Base-by-base conservation (phyloP, 2,329 filamentous ascomycete genomes). In the Sodiomyces alkalinus region DNA sequence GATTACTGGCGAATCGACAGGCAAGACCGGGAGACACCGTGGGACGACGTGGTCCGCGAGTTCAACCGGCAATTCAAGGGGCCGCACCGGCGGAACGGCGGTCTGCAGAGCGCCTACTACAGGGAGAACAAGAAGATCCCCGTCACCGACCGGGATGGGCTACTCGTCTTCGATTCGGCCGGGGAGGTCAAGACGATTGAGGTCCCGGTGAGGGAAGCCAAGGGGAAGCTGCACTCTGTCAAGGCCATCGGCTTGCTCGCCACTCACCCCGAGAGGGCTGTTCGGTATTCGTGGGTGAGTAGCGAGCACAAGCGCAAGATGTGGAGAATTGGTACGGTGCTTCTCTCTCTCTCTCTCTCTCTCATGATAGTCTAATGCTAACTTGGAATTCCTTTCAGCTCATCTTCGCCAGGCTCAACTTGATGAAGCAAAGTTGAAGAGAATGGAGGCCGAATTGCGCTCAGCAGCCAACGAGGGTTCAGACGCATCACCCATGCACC, bases 211-310 rank as follows among this genome's bases (percentile, higher is more conserved):
- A 37, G 48, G 10, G 22, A 43, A 0, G 27, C 27, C 16, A 29
- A 29, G 27, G 27, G 15, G 8, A 14, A 21, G 21, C 27, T 29
- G 15, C 47, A 51, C 27, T 13, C 22, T 9, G 40, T 46, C n/a
- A 34, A 42, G 22, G 32, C 32, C 16, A 49, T 39, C 32, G 37
- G 39, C 12, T 40, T 54, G 17, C 23, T 45, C 6, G 41, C 44
- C 31, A 41, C 51, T 15, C 51, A 42, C 18, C 51, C 51, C 0
- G 51, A 53, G 16, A 40, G 46, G 8, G 49, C 50, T 2, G 38
- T 51, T 31, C 32, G 36, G 7, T 53, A 52, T 29, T 14, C 34
- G 5, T 53, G 51, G 51, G 42, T 53, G 2, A 27, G 31, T 12
- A 19, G 30, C 4, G 38, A 43, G 22, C 23, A 43, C 28, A 42